phyloP scores from a whole-genome alignment of 2,329 filamentous ascomycete genomes.

The Penicillium griseofulvum region DNA sequence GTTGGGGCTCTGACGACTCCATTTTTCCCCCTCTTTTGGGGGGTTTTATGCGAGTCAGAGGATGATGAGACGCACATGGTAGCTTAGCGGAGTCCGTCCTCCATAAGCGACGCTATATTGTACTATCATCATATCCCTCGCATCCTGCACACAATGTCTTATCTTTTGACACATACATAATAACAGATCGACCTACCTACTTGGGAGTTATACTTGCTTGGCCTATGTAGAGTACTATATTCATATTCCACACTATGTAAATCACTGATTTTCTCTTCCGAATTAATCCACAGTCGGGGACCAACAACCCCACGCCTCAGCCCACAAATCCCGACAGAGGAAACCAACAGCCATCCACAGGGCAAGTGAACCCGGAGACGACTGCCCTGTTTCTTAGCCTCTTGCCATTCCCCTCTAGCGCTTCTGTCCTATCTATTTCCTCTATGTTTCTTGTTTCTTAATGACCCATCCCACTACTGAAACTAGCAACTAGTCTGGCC shows the following conservation, averaged over 20 bases:
- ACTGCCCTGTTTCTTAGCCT: not conserved
- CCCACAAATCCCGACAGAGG: not conserved
- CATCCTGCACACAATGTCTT: not conserved
- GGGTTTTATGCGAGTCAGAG: not conserved
- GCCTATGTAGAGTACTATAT: not conserved
- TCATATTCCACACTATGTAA: not conserved
- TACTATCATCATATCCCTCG: not conserved
- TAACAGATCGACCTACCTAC: not conserved
- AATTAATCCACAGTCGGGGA: not conserved
- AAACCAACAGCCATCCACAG: not conserved
- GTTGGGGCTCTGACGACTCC: not conserved
- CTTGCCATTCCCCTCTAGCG: not conserved
- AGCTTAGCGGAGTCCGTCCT: not conserved
- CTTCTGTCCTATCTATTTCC: not conserved
- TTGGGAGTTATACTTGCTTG: not conserved
- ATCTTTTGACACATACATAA: not conserved
- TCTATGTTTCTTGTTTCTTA: no score
- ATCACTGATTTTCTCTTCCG: not conserved
- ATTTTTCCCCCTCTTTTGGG: not conserved
- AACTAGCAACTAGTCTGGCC: not conserved
- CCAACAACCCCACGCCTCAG: not conserved
- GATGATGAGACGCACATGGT: conserved; percentile 1
- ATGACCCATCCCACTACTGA: not conserved
- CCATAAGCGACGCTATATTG: not conserved
- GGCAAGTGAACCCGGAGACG: not conserved